phyloP scores from a whole-genome alignment of 176 grass and related monocot species.

The Aegilops bicornis region DNA sequence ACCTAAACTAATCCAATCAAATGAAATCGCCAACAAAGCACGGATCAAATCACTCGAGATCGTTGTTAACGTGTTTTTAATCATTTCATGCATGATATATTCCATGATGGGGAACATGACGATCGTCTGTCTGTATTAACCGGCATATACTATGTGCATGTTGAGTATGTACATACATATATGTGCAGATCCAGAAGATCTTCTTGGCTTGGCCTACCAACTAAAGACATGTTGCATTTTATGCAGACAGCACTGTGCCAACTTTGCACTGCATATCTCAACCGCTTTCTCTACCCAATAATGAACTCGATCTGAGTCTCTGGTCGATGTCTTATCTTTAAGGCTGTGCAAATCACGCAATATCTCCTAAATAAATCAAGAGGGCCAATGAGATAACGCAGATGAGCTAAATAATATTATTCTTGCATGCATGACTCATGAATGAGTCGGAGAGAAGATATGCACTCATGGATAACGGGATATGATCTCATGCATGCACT shows the following conservation, averaged over 20 bases:
- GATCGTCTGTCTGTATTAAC: not conserved
- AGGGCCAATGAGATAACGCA: not conserved
- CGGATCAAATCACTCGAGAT: slow-evolving; percentile 35
- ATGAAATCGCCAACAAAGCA: not conserved
- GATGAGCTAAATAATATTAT: not conserved
- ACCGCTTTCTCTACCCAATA: slow-evolving; percentile 34
- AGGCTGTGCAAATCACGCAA: slow-evolving; percentile 30
- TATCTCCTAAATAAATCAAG: slow-evolving; percentile 43
- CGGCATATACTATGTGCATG: not conserved
- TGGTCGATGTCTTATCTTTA: not conserved
- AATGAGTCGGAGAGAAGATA: slow-evolving; percentile 2
- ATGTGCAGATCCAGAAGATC: slow-evolving; percentile 1
- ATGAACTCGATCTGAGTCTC: not conserved
- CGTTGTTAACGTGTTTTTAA: not conserved
- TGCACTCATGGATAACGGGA: not conserved
- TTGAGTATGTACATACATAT: not conserved
- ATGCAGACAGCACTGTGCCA: slow-evolving; percentile 35
- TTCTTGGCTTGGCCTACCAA: slow-evolving; percentile 29
- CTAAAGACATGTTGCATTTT: slow-evolving; percentile 46
- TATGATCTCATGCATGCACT: not conserved
- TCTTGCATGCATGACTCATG: slow-evolving; percentile 20
- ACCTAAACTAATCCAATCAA: slow-evolving; percentile 3
- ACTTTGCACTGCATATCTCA: slow-evolving; percentile 51
- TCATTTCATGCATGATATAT: not conserved
- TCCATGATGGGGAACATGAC: not conserved